phyloP scores from a whole-genome alignment of 148 eudicot species.

The Suaeda aralocaspica region DNA sequence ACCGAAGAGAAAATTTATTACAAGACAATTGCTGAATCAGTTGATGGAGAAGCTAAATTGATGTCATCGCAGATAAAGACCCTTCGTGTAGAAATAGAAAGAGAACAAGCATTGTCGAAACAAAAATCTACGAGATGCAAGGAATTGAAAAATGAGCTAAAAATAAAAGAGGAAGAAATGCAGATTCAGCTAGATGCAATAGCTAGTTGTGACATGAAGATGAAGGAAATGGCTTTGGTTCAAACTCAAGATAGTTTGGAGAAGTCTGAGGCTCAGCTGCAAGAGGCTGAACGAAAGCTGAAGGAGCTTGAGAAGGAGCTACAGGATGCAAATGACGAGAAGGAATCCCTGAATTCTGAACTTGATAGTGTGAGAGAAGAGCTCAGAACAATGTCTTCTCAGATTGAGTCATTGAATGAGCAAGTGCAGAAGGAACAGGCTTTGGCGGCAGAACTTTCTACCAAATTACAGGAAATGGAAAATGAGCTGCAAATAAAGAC shows the following conservation, averaged over 20 bases:
- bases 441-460: conserved; percentile 32
- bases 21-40: conserved; percentile 31
- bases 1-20: conserved; percentile 44
- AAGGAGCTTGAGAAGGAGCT: conserved; percentile 26
- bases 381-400: conserved; percentile 25
- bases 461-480: conserved; percentile 34
- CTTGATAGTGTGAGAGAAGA: conserved; percentile 19
- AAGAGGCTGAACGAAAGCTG: conserved; percentile 29
- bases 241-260: conserved; percentile 24
- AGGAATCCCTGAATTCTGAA: conserved; percentile 29
- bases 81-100: conserved; percentile 43
- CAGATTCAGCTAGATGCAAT: conserved; percentile 34
- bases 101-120: conserved; percentile 39
- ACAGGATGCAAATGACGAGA: conserved; percentile 21
- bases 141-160: conserved; percentile 49
- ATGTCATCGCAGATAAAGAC: conserved; percentile 42
- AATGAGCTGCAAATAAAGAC: conserved; percentile 33
- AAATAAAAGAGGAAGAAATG: conserved; percentile 36
- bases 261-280: conserved; percentile 23
- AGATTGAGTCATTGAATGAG: conserved; percentile 31
- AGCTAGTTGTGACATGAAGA: conserved; percentile 30
- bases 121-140: conserved; percentile 40
- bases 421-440: conserved; percentile 37
- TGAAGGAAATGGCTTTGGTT: conserved; percentile 30
- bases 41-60: conserved; percentile 47